Evolutionary conservation across 768 basidiomycete species (phyloP).

Genomic region (Sutorius australiensis): DNA sequence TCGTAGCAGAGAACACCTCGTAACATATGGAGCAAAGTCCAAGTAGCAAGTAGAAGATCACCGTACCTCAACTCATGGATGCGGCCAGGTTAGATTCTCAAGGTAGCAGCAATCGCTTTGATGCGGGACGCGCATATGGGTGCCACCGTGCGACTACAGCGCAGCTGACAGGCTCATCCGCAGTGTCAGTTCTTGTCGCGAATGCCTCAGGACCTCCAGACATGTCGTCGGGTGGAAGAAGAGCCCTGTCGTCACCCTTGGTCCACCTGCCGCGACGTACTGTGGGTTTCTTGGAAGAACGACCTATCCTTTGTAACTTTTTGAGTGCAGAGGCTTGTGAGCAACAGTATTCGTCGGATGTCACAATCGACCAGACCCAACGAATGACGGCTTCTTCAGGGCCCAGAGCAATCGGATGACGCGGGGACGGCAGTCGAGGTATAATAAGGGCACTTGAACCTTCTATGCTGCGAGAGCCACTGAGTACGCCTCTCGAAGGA

Average conservation of each 20-base stretch:
- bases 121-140: slow-evolving; percentile 17
- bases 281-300: neutral
- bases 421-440: slow-evolving; percentile 26
- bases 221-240: slow-evolving; percentile 19
- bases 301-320: neutral
- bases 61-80: neutral
- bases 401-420: slow-evolving; percentile 14
- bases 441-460: slow-evolving; percentile 15
- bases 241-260: slow-evolving; percentile 2
- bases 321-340: neutral
- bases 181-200: neutral
- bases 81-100: slow-evolving; percentile 3
- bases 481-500: neutral
- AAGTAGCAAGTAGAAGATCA: neutral
- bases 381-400: slow-evolving; percentile 19
- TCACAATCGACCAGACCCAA: slow-evolving; percentile 21
- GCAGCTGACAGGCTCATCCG: slow-evolving; percentile 15
- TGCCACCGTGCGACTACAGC: slow-evolving; percentile 4
- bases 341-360: slow-evolving; percentile 8
- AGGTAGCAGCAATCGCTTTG: slow-evolving; percentile 19
- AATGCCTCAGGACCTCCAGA: neutral
- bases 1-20: neutral
- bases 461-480: slow-evolving; percentile 1
- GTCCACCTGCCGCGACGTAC: slow-evolving; percentile 8
- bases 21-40: neutral